These are phyloP conservation scores for Xylaria hypoxylon DNA, from an alignment of 2,329 filamentous ascomycete species.

Conservation along the genomic window DNA sequence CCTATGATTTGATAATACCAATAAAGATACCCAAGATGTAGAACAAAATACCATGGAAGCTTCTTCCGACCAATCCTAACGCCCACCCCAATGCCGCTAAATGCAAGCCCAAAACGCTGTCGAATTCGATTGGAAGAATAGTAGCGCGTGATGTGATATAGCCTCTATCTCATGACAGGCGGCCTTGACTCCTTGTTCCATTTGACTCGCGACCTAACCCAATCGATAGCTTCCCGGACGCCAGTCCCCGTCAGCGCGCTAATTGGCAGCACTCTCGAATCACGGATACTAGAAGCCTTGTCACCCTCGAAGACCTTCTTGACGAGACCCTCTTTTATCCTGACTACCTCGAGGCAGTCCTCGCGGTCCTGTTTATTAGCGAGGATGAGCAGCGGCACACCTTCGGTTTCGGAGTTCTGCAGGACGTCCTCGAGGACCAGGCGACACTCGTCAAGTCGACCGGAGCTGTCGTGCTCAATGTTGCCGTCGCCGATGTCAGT, in stretches of 20 bases:
- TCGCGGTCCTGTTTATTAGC: conserved; percentile 99
- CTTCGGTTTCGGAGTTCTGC: conserved; percentile 86
- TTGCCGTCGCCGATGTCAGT: conserved; percentile 90
- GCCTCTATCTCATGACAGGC: conserved; percentile 82
- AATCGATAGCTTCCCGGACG: conserved; percentile 95
- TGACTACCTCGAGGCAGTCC: conserved; percentile 95
- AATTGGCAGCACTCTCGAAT: conserved; percentile 90
- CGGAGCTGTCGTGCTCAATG: conserved; percentile 65
- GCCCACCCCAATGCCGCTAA: conserved; percentile 47
- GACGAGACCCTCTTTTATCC: conserved; percentile 96
- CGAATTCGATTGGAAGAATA: conserved; percentile 35
- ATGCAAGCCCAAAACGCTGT: conserved; percentile 42
- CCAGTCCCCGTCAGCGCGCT: conserved; percentile 90
- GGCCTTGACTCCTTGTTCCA: conserved; percentile 97
- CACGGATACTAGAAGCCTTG: conserved; percentile 84
- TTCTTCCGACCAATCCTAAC: conserved; percentile 40
- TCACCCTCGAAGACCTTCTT: conserved; percentile 96
- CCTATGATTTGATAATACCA: conserved; percentile 36
- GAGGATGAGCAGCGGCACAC: conserved; percentile 89
- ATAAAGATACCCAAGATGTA: conserved; percentile 54
- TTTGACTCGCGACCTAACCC: conserved; percentile 89
- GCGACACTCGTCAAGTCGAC: conserved; percentile 86
- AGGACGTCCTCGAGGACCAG: conserved; percentile 91
- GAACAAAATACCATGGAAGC: conserved; percentile 36
- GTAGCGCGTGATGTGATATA: conserved; percentile 21